Evolutionary conservation across 2,329 filamentous ascomycete genomes (phyloP), one percentile per base, ranked within the genome.

Genomic region (Fusarium sp.): DNA sequence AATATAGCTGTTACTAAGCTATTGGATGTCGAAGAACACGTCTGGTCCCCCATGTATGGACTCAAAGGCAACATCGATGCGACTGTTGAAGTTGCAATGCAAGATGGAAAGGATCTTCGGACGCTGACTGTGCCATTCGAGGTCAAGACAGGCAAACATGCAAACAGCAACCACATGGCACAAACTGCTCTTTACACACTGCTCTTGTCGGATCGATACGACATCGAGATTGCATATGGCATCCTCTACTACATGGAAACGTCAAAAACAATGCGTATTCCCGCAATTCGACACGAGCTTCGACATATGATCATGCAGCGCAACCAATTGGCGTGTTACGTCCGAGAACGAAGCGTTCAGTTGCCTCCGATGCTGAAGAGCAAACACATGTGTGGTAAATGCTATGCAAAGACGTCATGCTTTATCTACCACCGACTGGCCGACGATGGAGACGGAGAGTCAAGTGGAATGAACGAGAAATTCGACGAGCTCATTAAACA

Each of bases 61-160:
- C 81, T 99, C 14, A 99, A 99, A 75, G 95, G 95, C 27, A 99
- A 98, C 68, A 95, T 99, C 57, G 95, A 99, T 77, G 95, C 95
- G 25, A 98, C 95, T 0, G 91, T 99, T 1, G 92, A 99, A 77
- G 90, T 95, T 14, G 86, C 85, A 1, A 90, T 97, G 80, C 80
- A 85, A 51, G 90, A 96, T 53, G 85, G 87, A 23, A 79, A 83
- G n/a, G 81, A 84, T 27, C 76, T 80, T 42, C 86, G 86, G 58
- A 91, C 85, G 6, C 79, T 98, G 61, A 93, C 93, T 0, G 91
- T 97, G 4, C 95, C 95, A 0, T 92, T 99, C 63, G 95, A 99
- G 73, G 85, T 99, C 69, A 99, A 99, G 77, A 98, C 95, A 0
- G 95, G 95, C 29, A 93, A 90, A 71, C 91, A 91, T 62, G 88